Base-by-base conservation (phyloP, 2,329 filamentous ascomycete genomes). In the Fusarium oxysporum region DNA sequence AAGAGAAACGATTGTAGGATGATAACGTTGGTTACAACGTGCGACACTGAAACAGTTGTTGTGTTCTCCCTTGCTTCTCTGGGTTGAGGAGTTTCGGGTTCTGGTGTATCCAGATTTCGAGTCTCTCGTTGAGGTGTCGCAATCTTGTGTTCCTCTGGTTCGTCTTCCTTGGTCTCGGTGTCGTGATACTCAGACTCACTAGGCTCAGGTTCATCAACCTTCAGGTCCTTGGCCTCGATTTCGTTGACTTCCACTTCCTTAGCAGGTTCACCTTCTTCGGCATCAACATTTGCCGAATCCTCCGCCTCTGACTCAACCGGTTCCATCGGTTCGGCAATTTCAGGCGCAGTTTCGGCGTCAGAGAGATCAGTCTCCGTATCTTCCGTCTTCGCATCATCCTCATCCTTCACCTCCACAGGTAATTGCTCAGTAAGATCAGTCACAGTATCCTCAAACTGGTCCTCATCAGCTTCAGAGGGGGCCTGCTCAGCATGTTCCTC, bases 1-100 rank as follows among this genome's bases (percentile, higher is more conserved):
- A 96, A 86, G 55, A 96, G 82, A 79, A 96, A 96, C 40, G 93
- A 92, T 80, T 96, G 93, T 64, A 95, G 85, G 56, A 96, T 89
- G 65, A 96, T 89, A 44, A 92, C 89, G 79, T 96, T 96, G 10
- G 93, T 96, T 70, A 96, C 83, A 16, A 96, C 85, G 79, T 96
- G 93, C 44, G 92, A 94, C 8, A 96, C 89, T 12, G 91, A 93
- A 12, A 90, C 91, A 14, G 85, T 86, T 78, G 79, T 48, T 47
- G 66, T 71, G 5, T 62, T 72, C 13, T 80, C 55, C 50, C 68
- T 64, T 70, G 74, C 65, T 64, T 55, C 57, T 55, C 65, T 72
- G n/a, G 62, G 23, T 35, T 70, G 65, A 40, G 54, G 72, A 41
- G 63, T 76, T 62, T 72, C 72, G 65, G 62, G 73, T 59, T 62